phyloP scores from a whole-genome alignment of 371 early-diverging fungal species.

The Haplosporangium sp. region DNA sequence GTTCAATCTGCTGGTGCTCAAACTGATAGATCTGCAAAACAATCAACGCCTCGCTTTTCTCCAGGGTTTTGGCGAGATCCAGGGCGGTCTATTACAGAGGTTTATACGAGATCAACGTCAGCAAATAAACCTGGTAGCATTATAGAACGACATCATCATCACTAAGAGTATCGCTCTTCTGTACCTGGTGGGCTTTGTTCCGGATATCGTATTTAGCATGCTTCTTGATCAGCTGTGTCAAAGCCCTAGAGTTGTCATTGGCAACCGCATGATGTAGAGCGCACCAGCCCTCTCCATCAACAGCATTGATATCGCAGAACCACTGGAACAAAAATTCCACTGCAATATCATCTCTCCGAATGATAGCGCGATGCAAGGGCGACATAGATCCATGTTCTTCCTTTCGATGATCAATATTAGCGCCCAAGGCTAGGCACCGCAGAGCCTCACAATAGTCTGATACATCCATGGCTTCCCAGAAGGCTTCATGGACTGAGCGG shows the following conservation, averaged over 20 bases:
- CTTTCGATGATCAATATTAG: conserved; percentile 76
- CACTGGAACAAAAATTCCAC: conserved; percentile 80
- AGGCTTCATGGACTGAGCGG: conserved; percentile 56
- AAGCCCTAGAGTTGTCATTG: conserved; percentile 71
- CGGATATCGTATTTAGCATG: conserved; percentile 75
- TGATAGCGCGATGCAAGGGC: conserved; percentile 74
- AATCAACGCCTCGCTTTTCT: conserved; percentile 52
- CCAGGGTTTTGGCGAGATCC: conserved; percentile 68
- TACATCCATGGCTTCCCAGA: conserved; percentile 68
- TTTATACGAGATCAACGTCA: neutral
- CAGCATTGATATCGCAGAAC: conserved; percentile 70
- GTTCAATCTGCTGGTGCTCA: conserved; percentile 50
- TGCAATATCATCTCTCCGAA: conserved; percentile 63
- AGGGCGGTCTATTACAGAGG: conserved; percentile 65
- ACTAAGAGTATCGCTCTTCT: too few species aligned
- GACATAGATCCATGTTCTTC: conserved; percentile 62
- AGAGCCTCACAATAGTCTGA: conserved; percentile 70
- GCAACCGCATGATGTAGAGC: conserved; percentile 84
- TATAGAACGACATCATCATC: neutral
- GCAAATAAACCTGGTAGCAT: neutral
- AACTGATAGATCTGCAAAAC: conserved; percentile 55
- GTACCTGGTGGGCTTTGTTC: conserved; percentile 67
- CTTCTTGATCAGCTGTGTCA: conserved; percentile 72
- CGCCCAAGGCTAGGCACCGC: conserved; percentile 76
- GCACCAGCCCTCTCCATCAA: conserved; percentile 76